Base-by-base conservation (phyloP, 495 filamentous ascomycete species). In the Viridothelium virens region DNA sequence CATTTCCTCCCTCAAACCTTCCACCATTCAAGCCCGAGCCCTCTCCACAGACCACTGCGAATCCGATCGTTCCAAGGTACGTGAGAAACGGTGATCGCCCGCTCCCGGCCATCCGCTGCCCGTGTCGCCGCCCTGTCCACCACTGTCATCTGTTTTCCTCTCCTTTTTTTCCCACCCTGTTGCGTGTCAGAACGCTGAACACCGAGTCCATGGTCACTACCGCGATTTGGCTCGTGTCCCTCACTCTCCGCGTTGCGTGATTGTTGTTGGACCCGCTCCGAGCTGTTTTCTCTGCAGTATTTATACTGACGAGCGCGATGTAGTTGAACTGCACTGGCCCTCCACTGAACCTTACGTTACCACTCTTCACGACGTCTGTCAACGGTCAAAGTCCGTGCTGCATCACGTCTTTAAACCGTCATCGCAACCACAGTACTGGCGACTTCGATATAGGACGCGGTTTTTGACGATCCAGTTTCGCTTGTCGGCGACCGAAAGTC, bases 61-160 rank as follows among this genome's bases (percentile, higher is more conserved):
- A 34, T 59, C 53, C 53, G 53, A 18, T 31, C 53, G 53, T 59
- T 34, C 53, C 53, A 34, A 59, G 53, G 53, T 59, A 59, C 53
- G 53, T 59, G 31, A 53, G 36, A 11, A 11, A 59, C 25, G 11
- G 53, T 18, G 11, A 11, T 59, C 53, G 53, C 11, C 31, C 36
- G 53, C 31, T 59, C 18, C 53, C 53, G 53, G 53, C 53, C 7
- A 18, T 11, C 53, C 31, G 31, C 25, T 34, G 31, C 53, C 53
- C 53, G 25, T 59, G 12, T 59, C 25, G 5, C 5, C 3, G 53
- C 53, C 53, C 25, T 18, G 36, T 14, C 53, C 31, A 36, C 53
- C 53, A 31, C 31, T 11, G 5, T 18, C 18, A 7, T 33, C 53
- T 31, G 53, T 6, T 36, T 59, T 31, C 36, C 53, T 59, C 53